Base-by-base conservation (phyloP, 2,329 filamentous ascomycete genomes). In the Byssochlamys sp. region DNA sequence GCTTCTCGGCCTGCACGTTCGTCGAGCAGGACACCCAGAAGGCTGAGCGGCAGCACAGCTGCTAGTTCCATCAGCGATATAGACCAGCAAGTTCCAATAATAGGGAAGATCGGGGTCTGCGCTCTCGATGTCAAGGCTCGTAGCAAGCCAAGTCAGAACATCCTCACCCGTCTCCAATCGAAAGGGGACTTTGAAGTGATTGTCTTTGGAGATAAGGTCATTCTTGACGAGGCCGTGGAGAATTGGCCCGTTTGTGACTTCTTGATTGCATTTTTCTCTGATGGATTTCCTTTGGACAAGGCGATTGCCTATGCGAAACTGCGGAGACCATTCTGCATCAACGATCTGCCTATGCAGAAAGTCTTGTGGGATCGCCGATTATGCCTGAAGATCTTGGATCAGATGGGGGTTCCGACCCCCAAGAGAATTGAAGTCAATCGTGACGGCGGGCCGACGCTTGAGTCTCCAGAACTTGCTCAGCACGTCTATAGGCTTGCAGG, bases 121-220 rank as follows among this genome's bases (percentile, higher is more conserved):
- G 95, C 94, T 25, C 79, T 99, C 58, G 94, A 99, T 75, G 84
- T 92, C 65, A 99, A 99, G 77, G 94, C 94, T 35, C 84, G 94
- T 67, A 96, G 91, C 79, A 97, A 97, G 74, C 94, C 94, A 1
- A 96, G 92, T 69, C 84, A 95, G 63, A 97, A 96, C 69, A 99
- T 99, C 64, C 77, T 99, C 59, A 97, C 95, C 68, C 85, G 91
- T 54, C 80, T 99, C 24, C 92, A 96, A 63, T 85, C 89, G 33
- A 91, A 95, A 63, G 84, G 87, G 54, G 92, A 97, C 66, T 97
- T 99, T 68, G 92, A 99, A 67, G 91, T 97, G 26, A 87, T 95
- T 60, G 92, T 99, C 11, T 99, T 99, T 77, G 95, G 94, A 53
- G 94, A 99, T 77, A 99, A 99, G 75, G 92, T 96, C 50, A 99